Conservation (phyloP, 352 stramenopile genomes). For the Poterioochromonas sp. region DNA sequence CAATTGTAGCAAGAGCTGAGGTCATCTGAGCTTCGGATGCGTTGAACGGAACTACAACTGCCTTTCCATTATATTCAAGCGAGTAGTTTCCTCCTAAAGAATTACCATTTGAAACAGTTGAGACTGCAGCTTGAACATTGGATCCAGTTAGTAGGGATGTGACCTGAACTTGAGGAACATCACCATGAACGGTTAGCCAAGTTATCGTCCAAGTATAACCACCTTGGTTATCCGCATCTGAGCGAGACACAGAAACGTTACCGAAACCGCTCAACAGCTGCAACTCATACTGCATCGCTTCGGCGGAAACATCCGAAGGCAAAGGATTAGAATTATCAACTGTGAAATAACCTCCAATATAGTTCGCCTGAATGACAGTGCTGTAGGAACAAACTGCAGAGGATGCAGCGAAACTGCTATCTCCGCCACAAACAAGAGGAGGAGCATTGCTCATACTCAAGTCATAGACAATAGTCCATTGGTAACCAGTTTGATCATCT, state of each 20-base stretch:
- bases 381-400: slow-evolving; percentile 42
- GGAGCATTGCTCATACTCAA: slow-evolving; percentile 50
- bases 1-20: slow-evolving; percentile 48
- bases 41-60: slow-evolving; percentile 60
- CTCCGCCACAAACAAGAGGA: slow-evolving; percentile 52
- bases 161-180: slow-evolving; percentile 47
- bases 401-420: slow-evolving; percentile 36
- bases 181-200: slow-evolving; percentile 50
- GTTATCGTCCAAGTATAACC: slow-evolving; percentile 62
- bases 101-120: slow-evolving; percentile 66
- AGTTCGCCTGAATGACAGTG: slow-evolving; percentile 61
- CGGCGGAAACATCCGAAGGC: slow-evolving; percentile 49
- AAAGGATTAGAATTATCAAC: slow-evolving; percentile 54
- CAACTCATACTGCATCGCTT: slow-evolving; percentile 49
- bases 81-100: slow-evolving; percentile 70
- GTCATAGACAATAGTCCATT: slow-evolving; percentile 51
- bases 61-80: slow-evolving; percentile 71
- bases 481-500: slow-evolving; percentile 44
- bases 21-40: slow-evolving; percentile 66
- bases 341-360: slow-evolving; percentile 56
- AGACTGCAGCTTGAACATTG: slow-evolving; percentile 51
- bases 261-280: slow-evolving; percentile 50
- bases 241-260: slow-evolving; percentile 52
- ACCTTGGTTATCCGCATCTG: slow-evolving; percentile 50
- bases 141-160: slow-evolving; percentile 53